These are phyloP conservation scores for Aspergillus asperescens DNA, from an alignment of 495 filamentous ascomycete species.

Conservation along the genomic window DNA sequence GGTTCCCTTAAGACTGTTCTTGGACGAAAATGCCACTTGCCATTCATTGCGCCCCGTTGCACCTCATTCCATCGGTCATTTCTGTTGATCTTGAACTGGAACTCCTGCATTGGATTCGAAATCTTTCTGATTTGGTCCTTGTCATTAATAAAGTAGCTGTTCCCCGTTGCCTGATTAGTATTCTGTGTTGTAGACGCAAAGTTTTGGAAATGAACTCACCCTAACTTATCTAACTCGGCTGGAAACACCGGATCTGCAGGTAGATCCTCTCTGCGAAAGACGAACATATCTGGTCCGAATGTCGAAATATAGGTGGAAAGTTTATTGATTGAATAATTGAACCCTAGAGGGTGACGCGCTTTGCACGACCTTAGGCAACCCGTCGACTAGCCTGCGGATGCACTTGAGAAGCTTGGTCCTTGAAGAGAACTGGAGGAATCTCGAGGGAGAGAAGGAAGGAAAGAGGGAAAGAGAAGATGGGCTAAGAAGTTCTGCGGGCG, in stretches of 20 bases:
- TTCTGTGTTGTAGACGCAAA: not conserved
- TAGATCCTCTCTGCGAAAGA: constrained; percentile 54
- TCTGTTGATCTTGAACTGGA: constrained; percentile 65
- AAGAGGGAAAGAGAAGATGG: not conserved
- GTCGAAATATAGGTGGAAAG: not conserved
- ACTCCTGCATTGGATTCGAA: constrained; percentile 58
- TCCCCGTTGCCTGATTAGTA: not conserved
- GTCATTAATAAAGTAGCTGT: constrained; percentile 66
- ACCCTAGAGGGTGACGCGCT: not conserved
- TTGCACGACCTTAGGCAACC: too few species aligned
- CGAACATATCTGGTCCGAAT: constrained; percentile 57
- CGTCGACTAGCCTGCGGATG: too few species aligned
- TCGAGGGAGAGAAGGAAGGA: not conserved
- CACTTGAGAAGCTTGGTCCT: too few species aligned
- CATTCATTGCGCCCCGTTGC: constrained; percentile 64
- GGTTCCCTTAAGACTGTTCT: not conserved
- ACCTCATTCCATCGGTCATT: constrained; percentile 67
- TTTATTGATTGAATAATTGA: not conserved
- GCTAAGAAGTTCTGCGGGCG: not conserved
- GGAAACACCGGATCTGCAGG: constrained; percentile 65
- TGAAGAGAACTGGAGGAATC: too few species aligned
- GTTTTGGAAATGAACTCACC: constrained; percentile 47
- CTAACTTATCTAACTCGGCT: constrained; percentile 57
- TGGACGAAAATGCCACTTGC: constrained; percentile 29
- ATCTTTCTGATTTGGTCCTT: constrained; percentile 67